These are phyloP conservation scores for Acacia concinna DNA, from an alignment of 331 rosid species.

Conservation along the genomic window DNA sequence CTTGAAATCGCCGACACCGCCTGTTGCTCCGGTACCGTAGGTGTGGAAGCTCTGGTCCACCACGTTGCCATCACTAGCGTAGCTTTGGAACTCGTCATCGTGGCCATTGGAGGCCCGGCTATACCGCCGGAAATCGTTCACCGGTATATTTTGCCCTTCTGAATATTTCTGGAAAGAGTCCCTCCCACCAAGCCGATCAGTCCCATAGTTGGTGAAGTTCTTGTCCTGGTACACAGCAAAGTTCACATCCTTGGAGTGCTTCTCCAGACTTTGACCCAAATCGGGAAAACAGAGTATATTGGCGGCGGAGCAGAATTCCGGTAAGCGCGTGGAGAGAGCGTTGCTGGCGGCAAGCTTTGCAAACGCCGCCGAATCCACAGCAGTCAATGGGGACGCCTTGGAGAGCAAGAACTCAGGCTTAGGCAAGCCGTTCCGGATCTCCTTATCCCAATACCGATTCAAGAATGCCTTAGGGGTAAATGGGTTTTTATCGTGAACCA, in stretches of 20 bases:
- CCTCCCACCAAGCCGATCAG: constrained; percentile 61
- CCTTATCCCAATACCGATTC: constrained; percentile 84
- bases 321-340: constrained; percentile 57
- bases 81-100: constrained; percentile 57
- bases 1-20: constrained; percentile 74
- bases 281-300: constrained; percentile 76
- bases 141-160: constrained; percentile 45
- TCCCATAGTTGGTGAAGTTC: constrained; percentile 88
- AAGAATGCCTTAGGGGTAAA: constrained; percentile 73
- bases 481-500: constrained; percentile 50
- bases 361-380: constrained; percentile 61
- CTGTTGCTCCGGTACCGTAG: constrained; percentile 63
- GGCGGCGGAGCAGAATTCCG: constrained; percentile 78
- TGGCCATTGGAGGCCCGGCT: constrained; percentile 70
- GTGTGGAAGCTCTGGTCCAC: constrained; percentile 73
- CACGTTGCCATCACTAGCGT: constrained; percentile 61
- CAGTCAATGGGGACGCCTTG: constrained; percentile 75
- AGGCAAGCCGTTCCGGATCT: constrained; percentile 64
- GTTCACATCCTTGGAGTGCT: constrained; percentile 56
- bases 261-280: constrained; percentile 54
- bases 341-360: constrained; percentile 58
- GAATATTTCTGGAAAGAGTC: constrained; percentile 87
- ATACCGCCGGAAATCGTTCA: constrained; percentile 87
- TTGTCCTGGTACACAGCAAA: constrained; percentile 48
- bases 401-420: constrained; percentile 63